Evolutionary conservation across 352 stramenopile species (phyloP).

Genomic region (Phytophthora citrophthora): DNA sequence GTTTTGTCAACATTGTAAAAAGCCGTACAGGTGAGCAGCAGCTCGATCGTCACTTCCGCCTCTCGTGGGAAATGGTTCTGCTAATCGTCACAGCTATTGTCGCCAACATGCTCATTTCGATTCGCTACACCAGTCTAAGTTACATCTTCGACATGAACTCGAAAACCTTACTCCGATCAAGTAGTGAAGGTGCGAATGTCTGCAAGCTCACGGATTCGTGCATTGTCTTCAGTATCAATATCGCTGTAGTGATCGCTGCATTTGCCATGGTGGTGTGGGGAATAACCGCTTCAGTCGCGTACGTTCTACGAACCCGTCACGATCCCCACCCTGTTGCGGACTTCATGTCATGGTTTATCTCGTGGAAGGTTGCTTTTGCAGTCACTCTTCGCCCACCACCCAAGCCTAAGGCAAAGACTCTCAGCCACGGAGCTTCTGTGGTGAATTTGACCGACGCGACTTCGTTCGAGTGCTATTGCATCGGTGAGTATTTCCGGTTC

Average conservation of each 20-base stretch:
- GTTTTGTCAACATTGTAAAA: slow-evolving; percentile 43
- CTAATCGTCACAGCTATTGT: slow-evolving; percentile 37
- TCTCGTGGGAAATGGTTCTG: slow-evolving; percentile 45
- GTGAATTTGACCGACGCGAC: slow-evolving; percentile 36
- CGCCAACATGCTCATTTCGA: slow-evolving; percentile 31
- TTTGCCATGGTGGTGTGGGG: slow-evolving; percentile 35
- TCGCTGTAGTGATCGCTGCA: slow-evolving; percentile 35
- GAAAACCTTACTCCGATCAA: slow-evolving; percentile 25
- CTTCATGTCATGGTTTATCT: slow-evolving; percentile 24
- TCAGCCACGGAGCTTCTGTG: slow-evolving; percentile 17
- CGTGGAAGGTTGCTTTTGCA: slow-evolving; percentile 35
- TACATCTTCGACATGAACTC: slow-evolving; percentile 40
- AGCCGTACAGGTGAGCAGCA: slow-evolving; percentile 39
- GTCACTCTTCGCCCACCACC: slow-evolving; percentile 30
- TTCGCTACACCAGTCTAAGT: slow-evolving; percentile 35
- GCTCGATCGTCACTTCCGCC: slow-evolving; percentile 39
- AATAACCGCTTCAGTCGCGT: slow-evolving; percentile 25
- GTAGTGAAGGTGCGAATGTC: slow-evolving; percentile 17
- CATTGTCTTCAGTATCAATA: slow-evolving; percentile 40
- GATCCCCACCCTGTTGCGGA: slow-evolving; percentile 28
- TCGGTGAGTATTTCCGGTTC: slow-evolving; percentile 38
- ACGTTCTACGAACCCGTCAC: slow-evolving; percentile 31
- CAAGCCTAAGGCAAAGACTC: slow-evolving; percentile 26
- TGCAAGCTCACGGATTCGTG: slow-evolving; percentile 44
- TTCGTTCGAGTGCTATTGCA: slow-evolving; percentile 42